phyloP scores from a whole-genome alignment of 768 basidiomycete species.

The Sutorius australiensis region DNA sequence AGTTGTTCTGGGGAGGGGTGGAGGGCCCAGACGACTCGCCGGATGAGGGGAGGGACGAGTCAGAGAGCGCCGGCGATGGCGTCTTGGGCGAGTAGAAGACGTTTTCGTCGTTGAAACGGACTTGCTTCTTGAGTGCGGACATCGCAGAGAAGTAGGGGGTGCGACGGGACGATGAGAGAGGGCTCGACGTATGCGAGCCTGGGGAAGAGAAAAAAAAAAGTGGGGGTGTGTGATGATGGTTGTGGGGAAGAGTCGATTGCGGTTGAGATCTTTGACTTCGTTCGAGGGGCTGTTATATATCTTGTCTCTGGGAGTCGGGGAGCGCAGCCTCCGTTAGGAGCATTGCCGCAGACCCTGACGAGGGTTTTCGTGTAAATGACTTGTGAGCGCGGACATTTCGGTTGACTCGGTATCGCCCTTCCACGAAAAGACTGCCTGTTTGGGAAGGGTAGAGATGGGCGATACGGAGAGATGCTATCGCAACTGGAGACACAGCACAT shows the following conservation, averaged over 20 bases:
- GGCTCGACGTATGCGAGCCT: constrained; percentile 14
- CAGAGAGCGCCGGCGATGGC: constrained; percentile 26
- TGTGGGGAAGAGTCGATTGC: constrained; percentile 3
- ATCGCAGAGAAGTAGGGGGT: constrained; percentile 11
- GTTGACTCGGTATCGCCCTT: constrained; percentile 18
- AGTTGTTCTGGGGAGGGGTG: constrained; percentile 29
- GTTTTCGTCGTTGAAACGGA: constrained; percentile 33
- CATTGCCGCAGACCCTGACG: constrained; percentile 26
- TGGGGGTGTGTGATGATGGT: constrained; percentile 11
- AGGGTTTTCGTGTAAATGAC: constrained; percentile 5
- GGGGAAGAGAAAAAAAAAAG: constrained; percentile 6
- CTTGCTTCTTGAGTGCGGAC: constrained; percentile 23
- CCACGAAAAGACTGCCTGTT: constrained; percentile 22
- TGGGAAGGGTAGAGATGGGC: background rate
- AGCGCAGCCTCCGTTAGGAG: constrained; percentile 24
- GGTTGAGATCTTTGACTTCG: background rate
- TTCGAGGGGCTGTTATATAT: constrained; percentile 16
- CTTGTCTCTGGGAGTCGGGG: constrained; percentile 15
- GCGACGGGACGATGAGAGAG: constrained; percentile 10
- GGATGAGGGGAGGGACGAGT: constrained; percentile 30
- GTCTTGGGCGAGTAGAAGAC: constrained; percentile 30
- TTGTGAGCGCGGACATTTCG: constrained; percentile 2
- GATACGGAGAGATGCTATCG: background rate
- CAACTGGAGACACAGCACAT: background rate
- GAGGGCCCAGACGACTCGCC: constrained; percentile 27